Conservation (phyloP, 1,284 basidiomycete species). For the Nidula niveotomentosa region DNA sequence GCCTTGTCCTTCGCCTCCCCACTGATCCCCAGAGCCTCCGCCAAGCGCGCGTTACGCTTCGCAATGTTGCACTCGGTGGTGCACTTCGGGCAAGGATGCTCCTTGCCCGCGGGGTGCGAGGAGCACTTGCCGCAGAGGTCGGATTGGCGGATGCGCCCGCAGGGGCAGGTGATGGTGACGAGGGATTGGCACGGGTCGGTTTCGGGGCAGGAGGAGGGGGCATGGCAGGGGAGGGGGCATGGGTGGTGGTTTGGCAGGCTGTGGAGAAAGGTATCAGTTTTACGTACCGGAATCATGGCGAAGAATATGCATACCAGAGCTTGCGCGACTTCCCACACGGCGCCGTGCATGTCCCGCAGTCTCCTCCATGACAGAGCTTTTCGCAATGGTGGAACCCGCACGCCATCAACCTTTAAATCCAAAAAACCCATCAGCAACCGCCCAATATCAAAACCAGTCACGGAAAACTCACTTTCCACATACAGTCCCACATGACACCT, state of each 20-base stretch:
- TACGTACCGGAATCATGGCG: not conserved
- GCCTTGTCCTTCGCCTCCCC: conserved; percentile 34
- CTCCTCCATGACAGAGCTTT: conserved; percentile 74
- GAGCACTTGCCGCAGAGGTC: conserved; percentile 67
- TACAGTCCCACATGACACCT: conserved; percentile 77
- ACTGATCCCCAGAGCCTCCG: conserved; percentile 85
- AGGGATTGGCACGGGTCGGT: conserved; percentile 70
- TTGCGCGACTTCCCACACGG: conserved; percentile 83
- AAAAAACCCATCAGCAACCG: not conserved
- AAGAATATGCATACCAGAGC: conserved; percentile 56
- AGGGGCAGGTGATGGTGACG: conserved; percentile 73
- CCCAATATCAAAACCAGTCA: not conserved
- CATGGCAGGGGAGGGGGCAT: conserved; percentile 80
- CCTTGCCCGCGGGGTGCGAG: conserved; percentile 39
- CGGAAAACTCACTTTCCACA: conserved; percentile 67
- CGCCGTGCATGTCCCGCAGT: conserved; percentile 75
- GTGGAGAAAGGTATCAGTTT: not conserved
- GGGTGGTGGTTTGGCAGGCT: conserved; percentile 67
- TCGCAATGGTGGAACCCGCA: conserved; percentile 90
- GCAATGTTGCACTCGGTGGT: conserved; percentile 79
- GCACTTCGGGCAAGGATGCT: conserved; percentile 61
- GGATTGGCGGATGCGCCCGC: conserved; percentile 75
- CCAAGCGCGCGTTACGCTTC: conserved; percentile 83
- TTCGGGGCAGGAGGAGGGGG: conserved; percentile 82
- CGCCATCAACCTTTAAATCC: conserved; percentile 47